These are phyloP conservation scores for Ceraceosorus bombacis DNA, from an alignment of 1,284 basidiomycete genomes.

Conservation along the genomic window DNA sequence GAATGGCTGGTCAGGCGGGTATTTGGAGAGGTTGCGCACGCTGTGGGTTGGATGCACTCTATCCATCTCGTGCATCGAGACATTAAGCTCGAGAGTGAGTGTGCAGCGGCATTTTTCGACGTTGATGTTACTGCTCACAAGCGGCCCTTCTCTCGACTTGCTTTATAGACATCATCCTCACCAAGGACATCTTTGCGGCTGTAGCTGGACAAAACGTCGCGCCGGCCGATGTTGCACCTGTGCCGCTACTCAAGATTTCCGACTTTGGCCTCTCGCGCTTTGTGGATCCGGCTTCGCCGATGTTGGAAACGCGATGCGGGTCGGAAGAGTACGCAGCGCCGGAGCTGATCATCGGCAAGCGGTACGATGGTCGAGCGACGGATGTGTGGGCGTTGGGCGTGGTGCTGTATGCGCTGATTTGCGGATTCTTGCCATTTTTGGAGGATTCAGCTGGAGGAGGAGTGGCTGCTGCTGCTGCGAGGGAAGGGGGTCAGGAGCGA, in stretches of 20 bases:
- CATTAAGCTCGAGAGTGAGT: conserved; percentile 86
- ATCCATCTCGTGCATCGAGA: conserved; percentile 82
- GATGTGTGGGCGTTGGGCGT: conserved; percentile 99
- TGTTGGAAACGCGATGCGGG: conserved; percentile 77
- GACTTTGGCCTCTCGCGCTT: conserved; percentile 86
- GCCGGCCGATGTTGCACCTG: conserved; percentile 14
- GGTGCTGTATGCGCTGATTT: conserved; percentile 91
- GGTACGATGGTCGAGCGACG: conserved; percentile 94
- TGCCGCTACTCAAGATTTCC: conserved; percentile 72
- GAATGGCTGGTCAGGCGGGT: conserved; percentile 58
- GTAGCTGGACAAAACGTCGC: conserved; percentile 6
- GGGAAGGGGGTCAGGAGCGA: conserved; percentile 22
- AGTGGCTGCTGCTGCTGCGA: conserved; percentile 7
- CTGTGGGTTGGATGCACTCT: conserved; percentile 81
- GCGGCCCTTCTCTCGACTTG: too few species aligned
- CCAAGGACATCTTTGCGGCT: conserved; percentile 22
- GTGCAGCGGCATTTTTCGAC: too few species aligned
- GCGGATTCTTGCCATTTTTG: conserved; percentile 57
- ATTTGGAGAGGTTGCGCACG: conserved; percentile 70
- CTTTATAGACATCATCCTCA: conserved; percentile 30
- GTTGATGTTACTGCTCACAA: too few species aligned
- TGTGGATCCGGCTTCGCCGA: conserved; percentile 63
- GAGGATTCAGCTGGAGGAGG: conserved; percentile 17
- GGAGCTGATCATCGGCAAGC: conserved; percentile 84
- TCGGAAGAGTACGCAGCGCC: conserved; percentile 86